Evolutionary conservation across 768 basidiomycete species (phyloP).

Genomic region (Sporobolomyces roseus): DNA sequence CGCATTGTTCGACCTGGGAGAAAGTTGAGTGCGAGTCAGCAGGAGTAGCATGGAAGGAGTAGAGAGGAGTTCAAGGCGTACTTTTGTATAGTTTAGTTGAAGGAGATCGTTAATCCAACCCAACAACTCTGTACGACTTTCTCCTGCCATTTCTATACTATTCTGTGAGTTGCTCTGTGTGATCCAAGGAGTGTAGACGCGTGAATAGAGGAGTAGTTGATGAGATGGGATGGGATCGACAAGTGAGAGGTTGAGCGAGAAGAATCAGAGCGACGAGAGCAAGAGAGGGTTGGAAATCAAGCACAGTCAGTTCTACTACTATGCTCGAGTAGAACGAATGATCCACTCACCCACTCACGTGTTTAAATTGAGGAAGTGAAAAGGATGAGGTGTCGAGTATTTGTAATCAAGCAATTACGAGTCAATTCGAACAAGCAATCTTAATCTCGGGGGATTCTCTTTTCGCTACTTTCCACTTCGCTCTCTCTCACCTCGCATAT

Average conservation of each 20-base stretch:
- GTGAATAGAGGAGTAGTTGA: too few species aligned
- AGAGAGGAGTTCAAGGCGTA: conserved; percentile 57
- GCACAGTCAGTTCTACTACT: too few species aligned
- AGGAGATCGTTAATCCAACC: conserved; percentile 93
- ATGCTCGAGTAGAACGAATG: too few species aligned
- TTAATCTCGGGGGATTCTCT: conserved; percentile 4
- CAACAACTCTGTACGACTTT: conserved; percentile 65
- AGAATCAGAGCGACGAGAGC: too few species aligned
- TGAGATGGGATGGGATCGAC: too few species aligned
- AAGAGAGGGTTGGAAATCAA: too few species aligned
- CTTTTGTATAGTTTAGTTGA: conserved; percentile 82
- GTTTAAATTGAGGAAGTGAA: neutral
- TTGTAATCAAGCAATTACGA: too few species aligned
- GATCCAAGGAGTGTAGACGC: neutral
- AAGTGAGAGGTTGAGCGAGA: too few species aligned
- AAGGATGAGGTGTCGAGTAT: too few species aligned
- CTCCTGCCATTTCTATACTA: conserved; percentile 24
- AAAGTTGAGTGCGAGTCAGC: neutral
- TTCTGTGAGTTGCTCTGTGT: neutral
- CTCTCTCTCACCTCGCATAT: neutral
- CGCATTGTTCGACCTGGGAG: conserved; percentile 40
- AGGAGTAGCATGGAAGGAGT: neutral
- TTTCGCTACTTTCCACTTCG: neutral
- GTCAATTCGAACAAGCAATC: too few species aligned
- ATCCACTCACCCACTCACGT: too few species aligned